Conservation (phyloP, 2,329 filamentous ascomycete genomes). For the Phyllosticta ampelicida region DNA sequence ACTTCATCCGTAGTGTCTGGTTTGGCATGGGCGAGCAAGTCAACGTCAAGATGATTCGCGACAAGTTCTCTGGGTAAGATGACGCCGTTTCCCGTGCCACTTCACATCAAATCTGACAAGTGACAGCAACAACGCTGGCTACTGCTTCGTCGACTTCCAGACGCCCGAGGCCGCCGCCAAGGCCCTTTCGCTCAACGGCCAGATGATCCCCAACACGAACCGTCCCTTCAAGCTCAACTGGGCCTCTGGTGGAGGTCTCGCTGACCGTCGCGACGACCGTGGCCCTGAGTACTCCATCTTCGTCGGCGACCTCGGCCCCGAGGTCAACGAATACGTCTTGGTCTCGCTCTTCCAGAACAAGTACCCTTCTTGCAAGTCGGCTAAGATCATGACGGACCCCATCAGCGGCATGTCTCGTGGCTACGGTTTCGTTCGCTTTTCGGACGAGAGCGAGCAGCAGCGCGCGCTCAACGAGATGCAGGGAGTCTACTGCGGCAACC, state of each 20-base stretch:
- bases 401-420: constrained; percentile 96
- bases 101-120: constrained; percentile 19
- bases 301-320: constrained; percentile 91
- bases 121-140: constrained; percentile 87
- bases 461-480: constrained; percentile 96
- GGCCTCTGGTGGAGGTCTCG: constrained; percentile 91
- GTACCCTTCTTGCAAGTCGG: constrained; percentile 95
- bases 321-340: constrained; percentile 97
- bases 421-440: constrained; percentile 96
- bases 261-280: constrained; percentile 91
- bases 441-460: constrained; percentile 91
- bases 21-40: constrained; percentile 88
- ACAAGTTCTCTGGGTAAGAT: constrained; percentile 91
- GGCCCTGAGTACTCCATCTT: constrained; percentile 96
- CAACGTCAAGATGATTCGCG: constrained; percentile 98
- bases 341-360: constrained; percentile 95
- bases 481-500: constrained; percentile 96
- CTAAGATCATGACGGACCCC: constrained; percentile 99
- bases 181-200: constrained; percentile 81
- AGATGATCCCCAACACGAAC: constrained; percentile 82
- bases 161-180: constrained; percentile 77
- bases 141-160: constrained; percentile 94
- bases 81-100: not conserved
- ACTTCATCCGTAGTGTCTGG: constrained; percentile 93
- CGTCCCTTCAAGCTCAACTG: constrained; percentile 98